phyloP scores from a whole-genome alignment of 495 filamentous ascomycete species.

The Sporormia fimetaria region DNA sequence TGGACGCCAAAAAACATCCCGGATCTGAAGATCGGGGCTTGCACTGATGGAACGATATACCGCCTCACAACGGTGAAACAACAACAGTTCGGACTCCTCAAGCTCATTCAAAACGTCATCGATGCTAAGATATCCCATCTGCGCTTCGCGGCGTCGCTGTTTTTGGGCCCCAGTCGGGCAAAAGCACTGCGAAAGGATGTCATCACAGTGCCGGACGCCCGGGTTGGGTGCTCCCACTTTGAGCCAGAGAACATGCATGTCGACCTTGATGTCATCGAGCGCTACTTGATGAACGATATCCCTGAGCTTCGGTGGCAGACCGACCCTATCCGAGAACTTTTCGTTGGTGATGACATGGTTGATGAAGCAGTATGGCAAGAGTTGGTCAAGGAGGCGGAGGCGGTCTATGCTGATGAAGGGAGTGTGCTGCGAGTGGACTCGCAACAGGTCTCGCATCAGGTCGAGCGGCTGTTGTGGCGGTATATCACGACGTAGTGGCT shows the following conservation, averaged over 20 bases:
- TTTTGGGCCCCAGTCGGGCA: conserved; percentile 1
- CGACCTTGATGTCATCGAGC: conserved; percentile 7
- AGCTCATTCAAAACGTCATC: conserved; percentile 19
- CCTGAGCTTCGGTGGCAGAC: no score
- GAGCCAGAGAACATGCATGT: neutral
- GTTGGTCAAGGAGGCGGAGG: no score
- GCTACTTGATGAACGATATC: conserved; percentile 1
- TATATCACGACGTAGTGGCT: no score
- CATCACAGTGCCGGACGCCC: neutral
- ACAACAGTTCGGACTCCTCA: conserved; percentile 18
- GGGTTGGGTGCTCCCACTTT: neutral
- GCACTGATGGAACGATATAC: conserved; percentile 30
- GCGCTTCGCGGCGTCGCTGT: neutral
- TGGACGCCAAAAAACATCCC: conserved; percentile 23
- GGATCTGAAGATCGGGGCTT: conserved; percentile 29
- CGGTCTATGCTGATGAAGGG: no score
- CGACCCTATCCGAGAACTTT: no score
- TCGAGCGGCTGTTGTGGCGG: no score
- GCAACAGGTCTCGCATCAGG: no score
- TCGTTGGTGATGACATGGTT: no score
- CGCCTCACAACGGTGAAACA: conserved; percentile 27
- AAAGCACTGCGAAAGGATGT: neutral
- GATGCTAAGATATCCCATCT: conserved; percentile 1
- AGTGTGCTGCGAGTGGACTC: no score
- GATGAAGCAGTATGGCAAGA: no score